Evolutionary conservation across 2,329 filamentous ascomycete genomes (phyloP).

Genomic region (Fusarium chuoi): DNA sequence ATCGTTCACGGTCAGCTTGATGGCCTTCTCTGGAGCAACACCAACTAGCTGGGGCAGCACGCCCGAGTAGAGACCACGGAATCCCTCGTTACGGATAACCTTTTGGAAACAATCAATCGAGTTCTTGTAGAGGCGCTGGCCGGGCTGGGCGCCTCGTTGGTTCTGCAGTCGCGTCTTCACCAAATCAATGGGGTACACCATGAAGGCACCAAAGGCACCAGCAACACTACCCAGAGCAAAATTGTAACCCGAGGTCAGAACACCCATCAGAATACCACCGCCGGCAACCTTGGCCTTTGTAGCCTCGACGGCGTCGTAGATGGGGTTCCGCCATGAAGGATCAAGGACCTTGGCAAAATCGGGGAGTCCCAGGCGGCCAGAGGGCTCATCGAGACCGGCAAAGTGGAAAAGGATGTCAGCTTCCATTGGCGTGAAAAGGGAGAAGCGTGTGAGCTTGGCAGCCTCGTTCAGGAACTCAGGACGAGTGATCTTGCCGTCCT

Average conservation of each 20-base stretch:
- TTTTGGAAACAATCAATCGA: slow-evolving; percentile 95
- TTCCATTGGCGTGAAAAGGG: slow-evolving; percentile 97
- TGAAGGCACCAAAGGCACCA: slow-evolving; percentile 97
- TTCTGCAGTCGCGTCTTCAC: slow-evolving; percentile 99
- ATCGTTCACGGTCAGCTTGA: slow-evolving; percentile 98
- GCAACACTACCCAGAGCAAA: slow-evolving; percentile 90
- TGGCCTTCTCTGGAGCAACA: slow-evolving; percentile 98
- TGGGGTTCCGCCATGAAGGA: slow-evolving; percentile 82
- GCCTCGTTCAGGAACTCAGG: slow-evolving; percentile 96
- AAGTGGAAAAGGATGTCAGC: slow-evolving; percentile 99
- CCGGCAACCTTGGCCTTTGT: slow-evolving; percentile 50
- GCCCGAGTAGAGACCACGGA: slow-evolving; percentile 91
- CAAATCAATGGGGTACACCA: slow-evolving; percentile 98
- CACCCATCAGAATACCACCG: slow-evolving; percentile 63
- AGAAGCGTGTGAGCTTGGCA: slow-evolving; percentile 89
- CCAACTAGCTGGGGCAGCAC: slow-evolving; percentile 95
- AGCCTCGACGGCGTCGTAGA: slow-evolving; percentile 61
- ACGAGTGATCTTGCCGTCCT: slow-evolving; percentile 92
- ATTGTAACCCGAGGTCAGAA: slow-evolving; percentile 81
- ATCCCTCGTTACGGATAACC: slow-evolving; percentile 91
- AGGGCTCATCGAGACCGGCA: slow-evolving; percentile 89
- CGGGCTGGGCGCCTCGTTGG: slow-evolving; percentile 84
- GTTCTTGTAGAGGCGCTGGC: slow-evolving; percentile 94
- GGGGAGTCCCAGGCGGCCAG: slow-evolving; percentile 80
- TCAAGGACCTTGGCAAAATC: slow-evolving; percentile 98